Evolutionary conservation across 177 flowering plant species (phyloP).

Genomic region (Tripterygium wilfordii): DNA sequence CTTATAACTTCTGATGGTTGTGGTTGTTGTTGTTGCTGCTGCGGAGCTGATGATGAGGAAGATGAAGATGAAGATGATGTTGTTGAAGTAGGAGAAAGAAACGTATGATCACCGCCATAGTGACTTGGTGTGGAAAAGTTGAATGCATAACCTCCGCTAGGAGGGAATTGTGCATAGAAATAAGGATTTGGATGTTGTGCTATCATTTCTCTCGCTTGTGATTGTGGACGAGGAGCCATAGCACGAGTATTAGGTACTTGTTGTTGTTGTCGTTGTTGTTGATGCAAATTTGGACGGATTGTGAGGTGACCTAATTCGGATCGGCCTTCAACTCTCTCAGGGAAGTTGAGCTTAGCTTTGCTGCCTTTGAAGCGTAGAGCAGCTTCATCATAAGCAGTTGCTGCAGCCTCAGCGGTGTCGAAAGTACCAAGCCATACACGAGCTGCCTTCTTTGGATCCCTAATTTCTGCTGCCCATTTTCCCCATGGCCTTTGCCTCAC

Average conservation of each 20-base stretch:
- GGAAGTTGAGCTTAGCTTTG: conserved; percentile 70
- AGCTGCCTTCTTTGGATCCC: conserved; percentile 67
- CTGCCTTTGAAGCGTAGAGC: conserved; percentile 63
- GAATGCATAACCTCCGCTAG: conserved; percentile 13
- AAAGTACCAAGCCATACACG: conserved; percentile 75
- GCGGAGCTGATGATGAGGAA: conserved; percentile 18
- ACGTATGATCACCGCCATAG: conserved; percentile 8
- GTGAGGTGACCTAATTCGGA: conserved; percentile 19
- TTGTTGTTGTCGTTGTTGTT: no score
- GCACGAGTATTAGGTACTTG: background rate
- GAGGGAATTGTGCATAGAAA: conserved; percentile 30
- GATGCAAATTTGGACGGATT: conserved; percentile 9
- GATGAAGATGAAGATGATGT: conserved; percentile 16
- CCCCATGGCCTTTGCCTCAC: conserved; percentile 79
- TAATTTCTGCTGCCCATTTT: conserved; percentile 67
- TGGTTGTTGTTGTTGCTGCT: conserved; percentile 4
- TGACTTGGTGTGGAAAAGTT: conserved; percentile 9
- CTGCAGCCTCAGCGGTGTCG: conserved; percentile 65
- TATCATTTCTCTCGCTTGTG: no score
- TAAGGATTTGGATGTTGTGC: conserved; percentile 25
- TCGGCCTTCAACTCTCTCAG: conserved; percentile 51
- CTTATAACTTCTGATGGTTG: conserved; percentile 7
- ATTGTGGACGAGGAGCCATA: conserved; percentile 2
- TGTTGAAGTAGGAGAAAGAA: conserved; percentile 6
- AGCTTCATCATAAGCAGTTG: conserved; percentile 61